These are phyloP conservation scores for Cucumis variabilis DNA, from an alignment of 331 rosid species.

Conservation along the genomic window DNA sequence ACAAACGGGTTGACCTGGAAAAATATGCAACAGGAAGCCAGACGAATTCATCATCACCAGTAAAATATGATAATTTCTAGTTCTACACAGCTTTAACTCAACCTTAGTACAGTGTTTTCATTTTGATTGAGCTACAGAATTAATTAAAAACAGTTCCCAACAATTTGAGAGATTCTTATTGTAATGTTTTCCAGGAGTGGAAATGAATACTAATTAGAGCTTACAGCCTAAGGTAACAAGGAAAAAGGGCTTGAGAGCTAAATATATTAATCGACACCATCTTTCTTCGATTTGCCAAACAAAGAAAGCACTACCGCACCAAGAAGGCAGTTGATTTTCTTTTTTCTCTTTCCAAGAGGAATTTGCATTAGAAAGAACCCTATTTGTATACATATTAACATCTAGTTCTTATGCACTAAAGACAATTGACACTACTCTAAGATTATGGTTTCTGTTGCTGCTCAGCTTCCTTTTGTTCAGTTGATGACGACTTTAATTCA, in stretches of 20 bases:
- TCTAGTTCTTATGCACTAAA: not conserved
- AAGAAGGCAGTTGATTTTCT: not conserved
- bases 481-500: conserved; percentile 51
- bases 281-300: not conserved
- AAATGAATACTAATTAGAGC: not conserved
- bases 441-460: conserved; percentile 49
- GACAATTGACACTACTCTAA: conserved; percentile 37
- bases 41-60: not conserved
- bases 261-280: not conserved
- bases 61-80: not conserved
- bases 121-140: not conserved
- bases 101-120: not conserved
- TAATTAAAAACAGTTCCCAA: not conserved
- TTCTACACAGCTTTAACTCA: not conserved
- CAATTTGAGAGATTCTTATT: not conserved
- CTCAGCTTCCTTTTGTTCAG: conserved; percentile 46
- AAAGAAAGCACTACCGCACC: not conserved
- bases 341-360: not conserved
- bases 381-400: not conserved
- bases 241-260: not conserved
- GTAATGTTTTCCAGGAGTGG: not conserved
- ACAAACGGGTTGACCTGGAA: not conserved
- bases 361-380: not conserved
- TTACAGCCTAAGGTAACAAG: not conserved
- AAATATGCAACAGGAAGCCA: not conserved